These are phyloP conservation scores for Brassica napus DNA, from an alignment of 345 rosid species.

Conservation along the genomic window DNA sequence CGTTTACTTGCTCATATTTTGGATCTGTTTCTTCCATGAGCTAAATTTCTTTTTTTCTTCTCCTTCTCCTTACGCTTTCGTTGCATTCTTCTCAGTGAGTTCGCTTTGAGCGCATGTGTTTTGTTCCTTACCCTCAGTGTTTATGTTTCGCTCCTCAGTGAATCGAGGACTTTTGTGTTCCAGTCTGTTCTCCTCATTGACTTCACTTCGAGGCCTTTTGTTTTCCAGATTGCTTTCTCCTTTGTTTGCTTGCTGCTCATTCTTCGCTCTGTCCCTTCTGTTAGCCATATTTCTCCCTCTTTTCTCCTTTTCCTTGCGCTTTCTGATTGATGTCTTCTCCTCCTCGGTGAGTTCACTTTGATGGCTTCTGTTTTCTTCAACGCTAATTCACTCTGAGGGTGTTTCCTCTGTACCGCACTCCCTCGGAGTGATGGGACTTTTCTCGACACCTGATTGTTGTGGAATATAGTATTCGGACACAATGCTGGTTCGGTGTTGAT, in stretches of 20 bases:
- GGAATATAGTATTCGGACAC: slow-evolving; percentile 28
- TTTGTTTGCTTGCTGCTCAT: not conserved
- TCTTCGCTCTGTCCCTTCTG: not conserved
- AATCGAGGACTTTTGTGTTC: not conserved
- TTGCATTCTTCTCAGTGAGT: not conserved
- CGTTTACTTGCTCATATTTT: not conserved
- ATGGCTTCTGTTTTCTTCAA: not conserved
- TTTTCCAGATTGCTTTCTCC: not conserved
- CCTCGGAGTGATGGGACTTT: not conserved
- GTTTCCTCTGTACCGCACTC: not conserved
- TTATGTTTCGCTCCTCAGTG: not conserved
- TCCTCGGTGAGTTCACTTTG: not conserved
- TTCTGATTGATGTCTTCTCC: not conserved
- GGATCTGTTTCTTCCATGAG: not conserved
- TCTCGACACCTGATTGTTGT: not conserved
- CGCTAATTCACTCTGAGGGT: not conserved
- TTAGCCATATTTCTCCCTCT: not conserved
- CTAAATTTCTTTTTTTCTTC: not conserved
- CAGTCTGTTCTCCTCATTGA: not conserved
- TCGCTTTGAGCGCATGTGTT: not conserved
- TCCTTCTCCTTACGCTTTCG: not conserved
- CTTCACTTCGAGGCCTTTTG: slow-evolving; percentile 7
- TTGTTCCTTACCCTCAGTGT: not conserved
- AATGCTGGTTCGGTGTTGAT: slow-evolving; percentile 11
- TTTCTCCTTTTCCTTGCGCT: slow-evolving; percentile 1